Conservation (phyloP, 768 basidiomycete species). For the Auricularia sp. region DNA sequence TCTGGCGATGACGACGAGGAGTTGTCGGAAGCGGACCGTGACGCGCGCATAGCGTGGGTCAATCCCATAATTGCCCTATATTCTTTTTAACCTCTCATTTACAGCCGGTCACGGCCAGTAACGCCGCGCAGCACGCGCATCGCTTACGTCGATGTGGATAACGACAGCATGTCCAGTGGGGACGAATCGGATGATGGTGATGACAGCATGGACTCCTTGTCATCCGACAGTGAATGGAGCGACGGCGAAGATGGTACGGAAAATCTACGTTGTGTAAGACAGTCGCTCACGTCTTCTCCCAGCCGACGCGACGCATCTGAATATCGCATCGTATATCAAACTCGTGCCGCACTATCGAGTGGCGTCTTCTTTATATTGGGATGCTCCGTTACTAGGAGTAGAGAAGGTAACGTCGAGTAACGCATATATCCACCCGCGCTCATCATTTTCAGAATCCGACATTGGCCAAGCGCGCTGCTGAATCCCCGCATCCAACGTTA, state of each 20-base stretch:
- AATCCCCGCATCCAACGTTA: neutral
- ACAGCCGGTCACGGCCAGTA: constrained; percentile 44
- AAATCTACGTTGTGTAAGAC: constrained; percentile 11
- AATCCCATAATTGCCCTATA: neutral
- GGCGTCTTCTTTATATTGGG: constrained; percentile 35
- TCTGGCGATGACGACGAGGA: constrained; percentile 52
- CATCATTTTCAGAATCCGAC: neutral
- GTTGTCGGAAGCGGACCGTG: constrained; percentile 56
- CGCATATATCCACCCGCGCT: neutral
- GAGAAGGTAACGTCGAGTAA: neutral
- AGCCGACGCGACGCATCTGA: neutral
- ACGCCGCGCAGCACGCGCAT: constrained; percentile 17
- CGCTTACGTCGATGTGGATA: constrained; percentile 28
- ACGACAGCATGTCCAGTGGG: constrained; percentile 48
- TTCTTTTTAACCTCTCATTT: neutral
- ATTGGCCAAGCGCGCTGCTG: neutral
- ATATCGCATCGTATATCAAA: neutral
- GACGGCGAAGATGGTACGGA: constrained; percentile 41
- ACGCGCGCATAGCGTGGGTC: constrained; percentile 60
- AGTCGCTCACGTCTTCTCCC: no score
- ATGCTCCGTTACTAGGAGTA: constrained; percentile 21
- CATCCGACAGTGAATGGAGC: constrained; percentile 27
- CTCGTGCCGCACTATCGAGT: constrained; percentile 16
- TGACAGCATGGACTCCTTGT: constrained; percentile 18
- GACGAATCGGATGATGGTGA: constrained; percentile 78